phyloP scores from a whole-genome alignment of 2,329 filamentous ascomycete genomes.

The Sarocladium oryzae region DNA sequence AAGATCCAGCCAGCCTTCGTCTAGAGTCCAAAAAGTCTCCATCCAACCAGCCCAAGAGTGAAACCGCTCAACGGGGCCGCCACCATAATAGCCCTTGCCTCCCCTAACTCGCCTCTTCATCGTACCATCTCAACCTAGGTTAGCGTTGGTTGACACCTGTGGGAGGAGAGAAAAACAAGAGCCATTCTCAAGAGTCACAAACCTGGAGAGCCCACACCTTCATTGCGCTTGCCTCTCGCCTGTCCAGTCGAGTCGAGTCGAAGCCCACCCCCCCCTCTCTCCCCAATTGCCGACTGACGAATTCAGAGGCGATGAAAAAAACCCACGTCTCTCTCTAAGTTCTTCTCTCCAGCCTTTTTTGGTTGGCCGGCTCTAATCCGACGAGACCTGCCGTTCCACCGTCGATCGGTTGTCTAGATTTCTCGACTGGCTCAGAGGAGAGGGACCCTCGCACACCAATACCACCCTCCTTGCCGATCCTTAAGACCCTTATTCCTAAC shows the following conservation, averaged over 20 bases:
- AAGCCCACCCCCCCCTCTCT: too few relatives aligned
- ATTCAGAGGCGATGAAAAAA: conserved; percentile 1
- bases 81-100: conserved; percentile 6
- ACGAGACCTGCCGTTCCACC: conserved; percentile 3
- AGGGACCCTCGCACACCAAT: neutral
- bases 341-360: neutral
- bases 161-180: neutral
- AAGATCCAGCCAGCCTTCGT: neutral
- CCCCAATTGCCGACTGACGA: neutral
- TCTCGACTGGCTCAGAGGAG: neutral
- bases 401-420: conserved; percentile 9
- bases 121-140: neutral
- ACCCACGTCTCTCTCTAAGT: neutral
- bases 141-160: neutral
- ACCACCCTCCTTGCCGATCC: conserved; percentile 4
- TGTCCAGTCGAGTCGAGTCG: too few relatives aligned
- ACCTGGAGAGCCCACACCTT: neutral
- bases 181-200: neutral
- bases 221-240: neutral
- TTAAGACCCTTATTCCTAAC: conserved; percentile 3
- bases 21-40: neutral
- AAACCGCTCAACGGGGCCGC: conserved; percentile 8
- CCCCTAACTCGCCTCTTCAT: neutral
- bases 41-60: neutral
- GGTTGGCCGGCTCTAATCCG: neutral